These are phyloP conservation scores for Rubroshorea leprosula DNA, from an alignment of 345 rosid genomes.

Conservation along the genomic window DNA sequence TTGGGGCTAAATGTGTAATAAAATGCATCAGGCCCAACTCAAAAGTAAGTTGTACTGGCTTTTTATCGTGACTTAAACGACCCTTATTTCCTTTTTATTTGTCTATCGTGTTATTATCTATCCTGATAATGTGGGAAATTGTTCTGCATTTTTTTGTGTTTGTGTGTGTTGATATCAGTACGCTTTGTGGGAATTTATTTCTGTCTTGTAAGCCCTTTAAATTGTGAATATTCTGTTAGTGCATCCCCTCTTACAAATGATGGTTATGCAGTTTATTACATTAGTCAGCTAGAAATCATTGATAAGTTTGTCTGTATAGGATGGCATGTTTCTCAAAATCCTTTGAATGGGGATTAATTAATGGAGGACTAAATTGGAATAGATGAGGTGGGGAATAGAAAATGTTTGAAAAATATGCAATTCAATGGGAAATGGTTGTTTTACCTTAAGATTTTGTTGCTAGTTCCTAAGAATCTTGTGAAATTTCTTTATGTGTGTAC, in stretches of 20 bases:
- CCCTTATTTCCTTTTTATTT: neutral
- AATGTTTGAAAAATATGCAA: neutral
- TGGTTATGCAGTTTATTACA: no score
- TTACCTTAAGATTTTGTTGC: neutral
- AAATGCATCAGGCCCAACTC: slow-evolving; percentile 71
- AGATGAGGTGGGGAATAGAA: neutral
- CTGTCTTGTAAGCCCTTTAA: no score
- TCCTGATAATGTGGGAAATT: neutral
- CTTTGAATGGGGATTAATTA: no score
- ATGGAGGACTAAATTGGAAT: neutral
- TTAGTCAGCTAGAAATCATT: no score
- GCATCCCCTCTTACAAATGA: no score
- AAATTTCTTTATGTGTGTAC: neutral
- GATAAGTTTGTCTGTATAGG: no score
- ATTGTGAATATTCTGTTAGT: no score
- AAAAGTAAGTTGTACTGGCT: slow-evolving; percentile 38
- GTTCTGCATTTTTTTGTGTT: no score
- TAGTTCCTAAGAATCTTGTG: neutral
- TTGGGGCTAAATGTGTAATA: slow-evolving; percentile 77
- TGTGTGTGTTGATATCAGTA: no score
- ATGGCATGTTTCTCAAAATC: no score
- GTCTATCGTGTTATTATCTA: neutral
- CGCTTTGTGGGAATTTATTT: no score
- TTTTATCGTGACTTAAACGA: neutral
- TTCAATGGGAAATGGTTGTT: no score